Percentiles rank a stretch among this genome's conserved stretches.
These are phyloP conservation scores for Hygrophoropsis aurantiaca DNA, from an alignment of 768 basidiomycete species.

Conservation along the genomic window DNA sequence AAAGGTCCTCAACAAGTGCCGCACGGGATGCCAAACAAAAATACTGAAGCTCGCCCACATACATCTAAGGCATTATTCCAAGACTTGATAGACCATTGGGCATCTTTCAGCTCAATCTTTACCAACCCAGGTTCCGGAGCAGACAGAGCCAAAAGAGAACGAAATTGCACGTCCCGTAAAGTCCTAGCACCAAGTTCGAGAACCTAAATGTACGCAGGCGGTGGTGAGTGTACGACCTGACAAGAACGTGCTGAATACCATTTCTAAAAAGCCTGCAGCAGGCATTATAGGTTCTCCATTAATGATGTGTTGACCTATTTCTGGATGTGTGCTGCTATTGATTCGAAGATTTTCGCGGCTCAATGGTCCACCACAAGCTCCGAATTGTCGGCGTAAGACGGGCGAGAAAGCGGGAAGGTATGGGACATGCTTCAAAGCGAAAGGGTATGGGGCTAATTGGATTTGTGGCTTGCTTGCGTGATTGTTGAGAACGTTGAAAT, in stretches of 20 bases:
- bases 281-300: constrained; percentile 47
- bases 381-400: constrained; percentile 17
- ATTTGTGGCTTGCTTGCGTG: constrained; percentile 1
- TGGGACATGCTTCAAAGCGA: constrained; percentile 25
- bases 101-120: not conserved
- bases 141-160: not conserved
- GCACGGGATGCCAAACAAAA: no score
- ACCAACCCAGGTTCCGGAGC: not conserved
- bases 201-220: not conserved
- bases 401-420: constrained; percentile 13
- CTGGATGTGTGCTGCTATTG: constrained; percentile 37
- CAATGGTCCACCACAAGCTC: constrained; percentile 32
- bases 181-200: constrained; percentile 2
- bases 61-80: not conserved
- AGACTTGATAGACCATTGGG: not conserved
- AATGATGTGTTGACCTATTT: constrained; percentile 44
- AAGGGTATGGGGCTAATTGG: constrained; percentile 13
- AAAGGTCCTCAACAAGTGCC: not conserved
- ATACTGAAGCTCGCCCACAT: not conserved
- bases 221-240: no score
- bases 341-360: constrained; percentile 36
- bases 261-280: constrained; percentile 42
- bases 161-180: constrained; percentile 1
- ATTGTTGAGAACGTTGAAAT: constrained; percentile 34
- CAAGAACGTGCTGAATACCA: constrained; percentile 25